Evolutionary conservation across 768 basidiomycete genomes (phyloP).

Genomic region (Leccinellum rugosiceps): DNA sequence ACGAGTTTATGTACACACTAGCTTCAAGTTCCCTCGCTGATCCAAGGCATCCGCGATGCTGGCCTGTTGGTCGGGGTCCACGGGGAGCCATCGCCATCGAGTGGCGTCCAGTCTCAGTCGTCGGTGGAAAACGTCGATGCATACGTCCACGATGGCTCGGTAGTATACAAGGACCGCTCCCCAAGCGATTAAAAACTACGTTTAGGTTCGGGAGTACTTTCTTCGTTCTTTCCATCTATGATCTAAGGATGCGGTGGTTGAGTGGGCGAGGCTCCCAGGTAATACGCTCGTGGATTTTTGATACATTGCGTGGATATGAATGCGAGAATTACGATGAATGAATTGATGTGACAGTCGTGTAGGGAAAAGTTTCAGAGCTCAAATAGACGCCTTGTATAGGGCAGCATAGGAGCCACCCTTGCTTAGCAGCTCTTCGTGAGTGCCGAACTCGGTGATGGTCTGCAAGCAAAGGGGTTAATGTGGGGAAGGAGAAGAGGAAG

Average conservation of each 20-base stretch:
- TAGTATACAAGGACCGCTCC: conserved; percentile 66
- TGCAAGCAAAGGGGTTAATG: conserved; percentile 29
- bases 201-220: conserved; percentile 15
- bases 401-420: conserved; percentile 64
- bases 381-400: conserved; percentile 68
- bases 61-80: conserved; percentile 86
- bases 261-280: conserved; percentile 10
- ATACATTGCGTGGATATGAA: conserved; percentile 24
- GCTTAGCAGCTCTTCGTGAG: conserved; percentile 61
- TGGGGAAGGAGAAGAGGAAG: conserved; percentile 2
- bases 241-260: conserved; percentile 25
- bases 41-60: conserved; percentile 83
- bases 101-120: conserved; percentile 35
- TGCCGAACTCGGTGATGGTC: conserved; percentile 76
- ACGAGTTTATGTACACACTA: conserved; percentile 9
- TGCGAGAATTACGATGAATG: conserved; percentile 5
- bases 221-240: conserved; percentile 10
- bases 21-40: conserved; percentile 86
- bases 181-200: conserved; percentile 41
- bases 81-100: conserved; percentile 52
- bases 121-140: conserved; percentile 63
- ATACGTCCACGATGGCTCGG: conserved; percentile 56
- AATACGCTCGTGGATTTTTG: conserved; percentile 20
- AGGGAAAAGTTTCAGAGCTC: conserved; percentile 12
- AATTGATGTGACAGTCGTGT: conserved; percentile 8